Evolutionary conservation across 768 basidiomycete species (phyloP), one percentile per base, ranked within the genome.

Genomic region (Cystofilobasidium ferigula): DNA sequence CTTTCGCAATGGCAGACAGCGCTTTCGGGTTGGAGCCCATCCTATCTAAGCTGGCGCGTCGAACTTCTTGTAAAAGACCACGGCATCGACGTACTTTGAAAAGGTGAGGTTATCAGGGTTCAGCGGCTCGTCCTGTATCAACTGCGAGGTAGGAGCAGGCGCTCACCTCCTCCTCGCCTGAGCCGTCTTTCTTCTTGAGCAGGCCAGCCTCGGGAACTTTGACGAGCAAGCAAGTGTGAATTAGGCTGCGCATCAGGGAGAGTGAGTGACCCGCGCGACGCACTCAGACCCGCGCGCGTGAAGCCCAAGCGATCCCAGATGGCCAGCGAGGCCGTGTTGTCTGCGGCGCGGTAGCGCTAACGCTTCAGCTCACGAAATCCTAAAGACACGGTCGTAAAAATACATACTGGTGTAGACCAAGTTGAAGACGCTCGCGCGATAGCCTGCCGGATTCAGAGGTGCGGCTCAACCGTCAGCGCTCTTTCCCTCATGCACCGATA

Each of bases 241-340:
- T 35, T 14, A n/a, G 34, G 3, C 14, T 7, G 18, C 10, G 30
- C 22, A 69, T 7, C 2, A 43, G 16, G 16, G 24, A 3, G 24
- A 24, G 6, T 42, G 20, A 56, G 30, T 24, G 36, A 26, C n/a
- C n/a, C n/a, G n/a, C n/a, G 28, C 28, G 24, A 66, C 69, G 86
- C 86, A 72, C 89, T 88, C 60, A 81, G 75, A 0, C 90, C 91
- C 2, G 84, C 86, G 70, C 86, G 86, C 12, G 78, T 80, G 78
- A 97, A 95, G 10, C 84, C 84, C 0, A 93, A 79, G 22, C 78
- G 76, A 70, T 95, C 92, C 92, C 91, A 97, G 34, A 95, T 79
- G 35, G 68, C 63, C 12, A 79, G 69, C 20, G 72, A 73, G 1
- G 89, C 89, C 51, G 77, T 71, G 77, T 94, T 95, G 74, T 86